These are phyloP conservation scores for Centella asiatica DNA, from an alignment of 129 eudicot genomes.

Conservation along the genomic window DNA sequence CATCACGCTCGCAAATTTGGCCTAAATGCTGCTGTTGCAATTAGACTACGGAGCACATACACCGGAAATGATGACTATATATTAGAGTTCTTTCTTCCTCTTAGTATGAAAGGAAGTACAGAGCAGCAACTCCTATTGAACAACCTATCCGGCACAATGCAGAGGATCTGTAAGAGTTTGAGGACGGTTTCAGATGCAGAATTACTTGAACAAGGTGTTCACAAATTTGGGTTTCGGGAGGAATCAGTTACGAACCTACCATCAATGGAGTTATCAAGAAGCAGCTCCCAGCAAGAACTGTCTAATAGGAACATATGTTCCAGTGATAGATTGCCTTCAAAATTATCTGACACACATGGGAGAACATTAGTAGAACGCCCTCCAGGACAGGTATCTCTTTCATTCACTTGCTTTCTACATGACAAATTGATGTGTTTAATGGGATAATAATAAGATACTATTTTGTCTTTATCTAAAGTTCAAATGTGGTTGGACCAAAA, in stretches of 20 bases:
- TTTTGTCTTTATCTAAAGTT: no score
- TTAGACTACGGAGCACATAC: constrained; percentile 65
- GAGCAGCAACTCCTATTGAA: constrained; percentile 69
- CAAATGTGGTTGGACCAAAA: no score
- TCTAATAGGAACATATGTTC: constrained; percentile 17
- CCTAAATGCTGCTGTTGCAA: constrained; percentile 72
- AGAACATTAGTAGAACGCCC: constrained; percentile 25
- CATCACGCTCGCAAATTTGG: constrained; percentile 81
- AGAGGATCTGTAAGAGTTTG: constrained; percentile 55
- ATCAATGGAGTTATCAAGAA: constrained; percentile 23
- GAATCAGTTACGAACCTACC: constrained; percentile 18
- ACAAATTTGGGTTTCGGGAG: constrained; percentile 14
- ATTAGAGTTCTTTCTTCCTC: constrained; percentile 84
- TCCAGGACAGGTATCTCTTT: constrained; percentile 42
- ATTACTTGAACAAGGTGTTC: constrained; percentile 25
- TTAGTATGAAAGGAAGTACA: constrained; percentile 34
- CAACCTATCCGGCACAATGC: constrained; percentile 64
- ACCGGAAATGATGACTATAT: constrained; percentile 81
- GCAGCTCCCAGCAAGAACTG: constrained; percentile 21
- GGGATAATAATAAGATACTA: no score
- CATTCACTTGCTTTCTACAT: not conserved
- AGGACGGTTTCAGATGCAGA: constrained; percentile 68
- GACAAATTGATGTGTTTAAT: not conserved
- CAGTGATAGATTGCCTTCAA: constrained; percentile 19
- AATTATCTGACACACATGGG: constrained; percentile 24